phyloP scores from a whole-genome alignment of 345 rosid genomes.

The Murraya koenigii region DNA sequence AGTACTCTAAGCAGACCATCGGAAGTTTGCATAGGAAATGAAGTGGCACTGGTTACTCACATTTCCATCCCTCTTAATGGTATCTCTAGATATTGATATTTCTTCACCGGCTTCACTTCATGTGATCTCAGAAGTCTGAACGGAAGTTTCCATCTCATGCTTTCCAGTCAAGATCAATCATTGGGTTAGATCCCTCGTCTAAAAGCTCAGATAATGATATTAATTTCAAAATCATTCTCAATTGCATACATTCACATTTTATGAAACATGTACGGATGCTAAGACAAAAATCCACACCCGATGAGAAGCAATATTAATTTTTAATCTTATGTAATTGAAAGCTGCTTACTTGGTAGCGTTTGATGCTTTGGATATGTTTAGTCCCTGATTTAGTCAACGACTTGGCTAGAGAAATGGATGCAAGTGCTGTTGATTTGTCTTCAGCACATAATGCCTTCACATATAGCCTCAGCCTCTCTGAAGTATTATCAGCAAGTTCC shows the following conservation, averaged over 20 bases:
- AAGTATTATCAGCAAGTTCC: conserved; percentile 53
- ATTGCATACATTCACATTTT: too few relatives aligned
- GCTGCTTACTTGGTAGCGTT: conserved; percentile 51
- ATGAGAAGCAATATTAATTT: too few relatives aligned
- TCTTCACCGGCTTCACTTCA: conserved; percentile 38
- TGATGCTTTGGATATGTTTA: conserved; percentile 52
- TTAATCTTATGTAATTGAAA: too few relatives aligned
- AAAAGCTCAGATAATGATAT: too few relatives aligned
- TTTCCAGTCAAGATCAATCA: conserved; percentile 39
- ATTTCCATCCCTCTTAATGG: conserved; percentile 80
- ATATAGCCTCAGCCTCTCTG: conserved; percentile 59
- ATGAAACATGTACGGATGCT: too few relatives aligned
- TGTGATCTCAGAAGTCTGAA: conserved; percentile 39
- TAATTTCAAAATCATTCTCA: too few relatives aligned
- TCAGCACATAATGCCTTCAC: conserved; percentile 57
- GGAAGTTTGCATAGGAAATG: conserved; percentile 35
- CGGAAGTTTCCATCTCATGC: conserved; percentile 79
- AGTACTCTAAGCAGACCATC: conserved; percentile 27
- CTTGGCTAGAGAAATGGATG: conserved; percentile 59
- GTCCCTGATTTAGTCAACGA: conserved; percentile 33
- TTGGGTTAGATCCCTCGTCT: too few relatives aligned
- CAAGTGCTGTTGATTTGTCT: conserved; percentile 43
- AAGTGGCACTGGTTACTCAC: conserved; percentile 41
- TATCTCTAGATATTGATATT: conserved; percentile 49
- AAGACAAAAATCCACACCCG: too few relatives aligned